Base-by-base conservation (phyloP, 345 rosid species). In the Physaria fendleri region DNA sequence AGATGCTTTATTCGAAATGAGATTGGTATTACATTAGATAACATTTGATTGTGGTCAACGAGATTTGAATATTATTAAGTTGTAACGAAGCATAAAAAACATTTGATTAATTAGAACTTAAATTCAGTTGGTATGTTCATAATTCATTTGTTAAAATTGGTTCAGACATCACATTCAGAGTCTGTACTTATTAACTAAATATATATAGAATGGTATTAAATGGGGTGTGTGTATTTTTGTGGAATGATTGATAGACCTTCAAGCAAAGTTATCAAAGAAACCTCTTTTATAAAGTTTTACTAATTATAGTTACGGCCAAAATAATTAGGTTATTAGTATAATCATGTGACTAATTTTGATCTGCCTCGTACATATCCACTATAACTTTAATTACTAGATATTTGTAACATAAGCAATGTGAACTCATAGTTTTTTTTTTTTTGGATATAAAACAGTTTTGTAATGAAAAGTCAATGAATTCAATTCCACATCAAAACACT, bases 121-220 rank as follows among this genome's bases (percentile, higher is more conserved):
- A 68, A 42, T 44, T 52, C 28, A 60, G 67, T 68, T 60, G 62
- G 62, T 43, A 44, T 44, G 43, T 22, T 60, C 55, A 60, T 68
- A 44, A 67, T 60, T 68, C 56, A 68, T 68, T 40, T 14, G 74
- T 69, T 69, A 58, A 55, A 34, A 38, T 46, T 52, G 13, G 74
- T 29, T 62, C 68, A 55, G 51, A 23, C 63, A 62, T 69, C 73
- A 22, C 68, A 54, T 55, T 69, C 74, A 69, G 56, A 62, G 53
- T 46, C 52, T 62, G 62, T 48, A 69, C 32, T n/a, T n/a, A n/a
- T n/a, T n/a, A n/a, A n/a, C n/a, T n/a, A n/a, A n/a, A n/a, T n/a
- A n/a, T n/a, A n/a, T n/a, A n/a, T n/a, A n/a, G n/a, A n/a, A n/a
- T n/a, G n/a, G n/a, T n/a, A n/a, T n/a, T n/a, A n/a, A n/a, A n/a